Evolutionary conservation across 2,329 filamentous ascomycete species (phyloP).

Genomic region (Macrophomina pseudophaseolina): DNA sequence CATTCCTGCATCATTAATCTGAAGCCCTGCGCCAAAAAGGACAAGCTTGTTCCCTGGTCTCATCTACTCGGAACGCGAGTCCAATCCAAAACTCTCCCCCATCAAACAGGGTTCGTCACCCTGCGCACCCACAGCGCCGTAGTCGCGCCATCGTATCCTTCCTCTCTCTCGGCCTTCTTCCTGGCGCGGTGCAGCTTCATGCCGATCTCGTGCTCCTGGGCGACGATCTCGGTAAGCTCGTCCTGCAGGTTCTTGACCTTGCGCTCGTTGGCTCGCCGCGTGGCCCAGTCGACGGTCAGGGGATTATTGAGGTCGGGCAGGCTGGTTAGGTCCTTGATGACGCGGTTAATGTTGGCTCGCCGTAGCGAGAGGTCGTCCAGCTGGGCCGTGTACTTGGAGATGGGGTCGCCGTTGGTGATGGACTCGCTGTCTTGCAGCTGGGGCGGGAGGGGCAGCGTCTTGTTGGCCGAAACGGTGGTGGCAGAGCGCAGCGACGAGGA

Average conservation of each 20-base stretch:
- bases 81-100: constrained; percentile 14
- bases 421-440: constrained; percentile 28
- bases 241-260: constrained; percentile 43
- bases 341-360: constrained; percentile 43
- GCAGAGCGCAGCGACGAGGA: not conserved
- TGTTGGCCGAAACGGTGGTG: constrained; percentile 38
- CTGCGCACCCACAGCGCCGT: constrained; percentile 47
- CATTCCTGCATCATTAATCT: not conserved
- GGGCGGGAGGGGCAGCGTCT: constrained; percentile 47
- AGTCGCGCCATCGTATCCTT: constrained; percentile 36
- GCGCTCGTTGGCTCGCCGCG: constrained; percentile 40
- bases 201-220: constrained; percentile 47
- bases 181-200: constrained; percentile 47
- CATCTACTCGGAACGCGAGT: too few species aligned
- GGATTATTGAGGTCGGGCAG: constrained; percentile 44
- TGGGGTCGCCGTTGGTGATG: constrained; percentile 40
- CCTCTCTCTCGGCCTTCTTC: constrained; percentile 46
- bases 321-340: constrained; percentile 42
- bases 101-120: constrained; percentile 36
- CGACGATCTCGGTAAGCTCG: constrained; percentile 45
- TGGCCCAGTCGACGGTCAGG: constrained; percentile 43
- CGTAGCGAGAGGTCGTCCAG: constrained; percentile 46
- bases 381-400: constrained; percentile 45
- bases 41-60: not conserved
- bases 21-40: not conserved